phyloP scores from a whole-genome alignment of 1,284 basidiomycete species.

The Ceratobasidium sp. region DNA sequence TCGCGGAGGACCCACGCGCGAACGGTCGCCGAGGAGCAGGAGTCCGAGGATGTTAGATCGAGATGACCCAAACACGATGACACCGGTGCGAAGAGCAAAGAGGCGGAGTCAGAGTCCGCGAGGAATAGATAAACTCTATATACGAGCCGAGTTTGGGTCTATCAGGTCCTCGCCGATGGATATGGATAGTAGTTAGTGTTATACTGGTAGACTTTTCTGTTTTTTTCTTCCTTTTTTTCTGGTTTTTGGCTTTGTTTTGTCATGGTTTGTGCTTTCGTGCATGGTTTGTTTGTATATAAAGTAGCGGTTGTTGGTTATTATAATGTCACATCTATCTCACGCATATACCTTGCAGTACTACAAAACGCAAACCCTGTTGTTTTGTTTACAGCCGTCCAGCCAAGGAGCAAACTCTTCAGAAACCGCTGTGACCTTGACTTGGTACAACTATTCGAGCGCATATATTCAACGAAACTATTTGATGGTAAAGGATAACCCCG shows the following conservation, averaged over 20 bases:
- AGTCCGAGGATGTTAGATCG: neutral
- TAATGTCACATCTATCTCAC: neutral
- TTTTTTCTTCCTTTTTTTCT: neutral
- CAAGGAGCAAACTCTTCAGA: too few relatives aligned
- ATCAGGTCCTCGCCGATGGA: constrained; percentile 37
- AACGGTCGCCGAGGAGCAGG: constrained; percentile 6
- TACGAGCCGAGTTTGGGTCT: constrained; percentile 30
- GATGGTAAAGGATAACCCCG: too few relatives aligned
- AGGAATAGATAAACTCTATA: neutral
- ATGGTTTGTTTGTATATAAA: constrained; percentile 10
- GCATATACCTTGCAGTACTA: too few relatives aligned
- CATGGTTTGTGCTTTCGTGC: neutral
- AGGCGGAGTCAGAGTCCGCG: constrained; percentile 26
- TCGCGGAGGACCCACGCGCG: neutral
- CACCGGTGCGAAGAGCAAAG: constrained; percentile 9
- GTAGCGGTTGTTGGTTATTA: neutral
- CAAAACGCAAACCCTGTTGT: too few relatives aligned
- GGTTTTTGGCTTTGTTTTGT: neutral
- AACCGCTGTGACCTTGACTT: too few relatives aligned
- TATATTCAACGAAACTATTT: too few relatives aligned
- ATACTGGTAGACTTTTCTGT: neutral
- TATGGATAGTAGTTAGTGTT: constrained; percentile 37
- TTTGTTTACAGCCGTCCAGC: too few relatives aligned
- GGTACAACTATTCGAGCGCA: too few relatives aligned
- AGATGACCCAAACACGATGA: neutral